Evolutionary conservation across 306 rosid species (phyloP).

Genomic region (Vicia faba): DNA sequence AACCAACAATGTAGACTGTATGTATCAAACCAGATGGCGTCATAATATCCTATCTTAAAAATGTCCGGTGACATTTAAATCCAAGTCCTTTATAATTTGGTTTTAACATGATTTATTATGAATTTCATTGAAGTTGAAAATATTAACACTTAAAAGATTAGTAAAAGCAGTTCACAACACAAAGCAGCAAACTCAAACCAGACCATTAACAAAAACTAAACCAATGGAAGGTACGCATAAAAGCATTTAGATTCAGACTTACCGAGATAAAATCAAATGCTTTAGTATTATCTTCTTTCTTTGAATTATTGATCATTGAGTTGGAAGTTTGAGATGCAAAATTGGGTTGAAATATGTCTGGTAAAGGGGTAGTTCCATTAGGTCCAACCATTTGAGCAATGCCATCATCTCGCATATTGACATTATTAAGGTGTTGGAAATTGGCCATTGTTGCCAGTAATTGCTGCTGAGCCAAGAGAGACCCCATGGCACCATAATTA

Average conservation of each 20-base stretch:
- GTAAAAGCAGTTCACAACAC: background rate
- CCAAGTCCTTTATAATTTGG: background rate
- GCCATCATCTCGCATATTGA: conserved; percentile 55
- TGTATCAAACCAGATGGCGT: no score
- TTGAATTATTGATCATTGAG: conserved; percentile 66
- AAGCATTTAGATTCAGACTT: conserved; percentile 45
- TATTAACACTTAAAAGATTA: conserved; percentile 1
- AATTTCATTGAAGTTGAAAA: conserved; percentile 21
- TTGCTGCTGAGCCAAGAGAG: conserved; percentile 80
- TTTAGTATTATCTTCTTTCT: conserved; percentile 84
- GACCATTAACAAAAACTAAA: conserved; percentile 31
- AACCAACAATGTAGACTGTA: background rate
- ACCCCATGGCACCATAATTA: conserved; percentile 73
- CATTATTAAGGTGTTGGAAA: conserved; percentile 71
- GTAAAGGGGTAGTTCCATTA: conserved; percentile 62
- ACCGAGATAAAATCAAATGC: conserved; percentile 98
- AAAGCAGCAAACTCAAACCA: conserved; percentile 37
- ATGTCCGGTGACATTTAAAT: background rate
- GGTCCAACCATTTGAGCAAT: conserved; percentile 54
- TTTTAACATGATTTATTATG: background rate
- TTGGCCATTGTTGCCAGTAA: conserved; percentile 79
- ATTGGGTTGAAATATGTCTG: conserved; percentile 85
- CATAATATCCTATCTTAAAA: background rate
- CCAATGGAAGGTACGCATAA: background rate
- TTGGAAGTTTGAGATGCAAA: conserved; percentile 59